A percentile compares a stretch with the other conserved stretches of the same genome.
Conservation (phyloP, 345 rosid genomes). For the Theobroma cacao region DNA sequence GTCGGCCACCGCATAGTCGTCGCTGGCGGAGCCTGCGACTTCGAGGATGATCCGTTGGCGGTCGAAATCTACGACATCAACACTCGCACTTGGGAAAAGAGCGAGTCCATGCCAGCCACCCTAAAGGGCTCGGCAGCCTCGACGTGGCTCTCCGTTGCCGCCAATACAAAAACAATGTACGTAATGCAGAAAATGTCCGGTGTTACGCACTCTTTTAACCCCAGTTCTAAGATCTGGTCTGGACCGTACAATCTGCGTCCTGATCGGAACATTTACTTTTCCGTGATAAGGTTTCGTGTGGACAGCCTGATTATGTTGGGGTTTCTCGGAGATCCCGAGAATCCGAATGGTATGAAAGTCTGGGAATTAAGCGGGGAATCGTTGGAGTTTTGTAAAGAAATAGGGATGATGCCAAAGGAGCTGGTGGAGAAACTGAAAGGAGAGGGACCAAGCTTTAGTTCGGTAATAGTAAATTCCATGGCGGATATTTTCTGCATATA, state of each 20-base stretch:
- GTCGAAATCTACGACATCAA: slow-evolving; percentile 54
- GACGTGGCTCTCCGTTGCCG: slow-evolving; percentile 62
- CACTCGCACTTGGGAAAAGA: slow-evolving; percentile 45
- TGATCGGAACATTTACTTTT: slow-evolving; percentile 21
- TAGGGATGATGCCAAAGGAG: slow-evolving; percentile 50
- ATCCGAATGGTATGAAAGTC: slow-evolving; percentile 33
- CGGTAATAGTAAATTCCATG: slow-evolving; percentile 30
- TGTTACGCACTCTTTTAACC: slow-evolving; percentile 40
- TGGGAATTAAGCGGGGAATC: slow-evolving; percentile 43
- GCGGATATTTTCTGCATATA: slow-evolving; percentile 41
- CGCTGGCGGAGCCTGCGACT: slow-evolving; percentile 64
- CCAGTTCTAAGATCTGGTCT: slow-evolving; percentile 43
- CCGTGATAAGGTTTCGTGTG: slow-evolving; percentile 32
- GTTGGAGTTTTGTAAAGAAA: slow-evolving; percentile 25
- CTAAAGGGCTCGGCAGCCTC: slow-evolving; percentile 53
- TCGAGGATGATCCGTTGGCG: slow-evolving; percentile 70
- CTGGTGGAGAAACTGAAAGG: slow-evolving; percentile 38
- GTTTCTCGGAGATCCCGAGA: slow-evolving; percentile 29
- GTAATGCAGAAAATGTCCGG: slow-evolving; percentile 60
- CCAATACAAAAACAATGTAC: slow-evolving; percentile 28
- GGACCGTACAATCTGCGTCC: slow-evolving; percentile 52
- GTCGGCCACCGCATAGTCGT: slow-evolving; percentile 42
- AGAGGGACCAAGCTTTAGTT: slow-evolving; percentile 18
- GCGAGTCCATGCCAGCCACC: slow-evolving; percentile 52
- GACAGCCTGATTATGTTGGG: slow-evolving; percentile 52